These are phyloP conservation scores for Talaromyces sp. DNA, from an alignment of 2,329 filamentous ascomycete species.

Conservation along the genomic window DNA sequence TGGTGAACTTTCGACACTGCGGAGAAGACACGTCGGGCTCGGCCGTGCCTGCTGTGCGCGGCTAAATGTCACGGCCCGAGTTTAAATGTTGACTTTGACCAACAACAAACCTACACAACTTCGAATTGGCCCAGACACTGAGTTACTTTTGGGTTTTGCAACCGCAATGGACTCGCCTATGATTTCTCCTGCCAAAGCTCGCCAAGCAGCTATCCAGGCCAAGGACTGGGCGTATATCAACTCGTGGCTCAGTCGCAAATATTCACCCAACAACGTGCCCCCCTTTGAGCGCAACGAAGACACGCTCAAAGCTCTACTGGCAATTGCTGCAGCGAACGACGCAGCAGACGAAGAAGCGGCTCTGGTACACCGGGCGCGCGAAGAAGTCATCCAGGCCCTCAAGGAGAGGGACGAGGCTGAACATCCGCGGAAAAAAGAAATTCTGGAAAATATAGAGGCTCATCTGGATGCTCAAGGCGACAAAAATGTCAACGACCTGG, in stretches of 20 bases:
- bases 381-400: constrained; percentile 29
- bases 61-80: not conserved
- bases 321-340: constrained; percentile 71
- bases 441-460: constrained; percentile 52
- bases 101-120: not conserved
- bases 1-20: not conserved
- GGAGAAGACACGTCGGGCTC: constrained; percentile 19
- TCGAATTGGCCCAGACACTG: not conserved
- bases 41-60: constrained; percentile 10
- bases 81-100: not conserved
- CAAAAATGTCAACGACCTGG: constrained; percentile 54
- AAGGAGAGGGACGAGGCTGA: constrained; percentile 24
- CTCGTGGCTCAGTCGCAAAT: constrained; percentile 70
- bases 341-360: constrained; percentile 47
- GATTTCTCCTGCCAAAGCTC: constrained; percentile 59
- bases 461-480: constrained; percentile 50
- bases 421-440: constrained; percentile 28
- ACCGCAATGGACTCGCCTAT: constrained; percentile 36
- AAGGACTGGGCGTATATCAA: constrained; percentile 91
- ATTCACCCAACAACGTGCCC: constrained; percentile 58
- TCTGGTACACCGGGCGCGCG: constrained; percentile 30
- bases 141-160: not conserved
- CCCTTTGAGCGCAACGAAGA: constrained; percentile 81
- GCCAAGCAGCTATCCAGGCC: constrained; percentile 72
- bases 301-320: constrained; percentile 69